Conservation (phyloP, 2,329 filamentous ascomycete genomes). For the Scytalidium lignicola region DNA sequence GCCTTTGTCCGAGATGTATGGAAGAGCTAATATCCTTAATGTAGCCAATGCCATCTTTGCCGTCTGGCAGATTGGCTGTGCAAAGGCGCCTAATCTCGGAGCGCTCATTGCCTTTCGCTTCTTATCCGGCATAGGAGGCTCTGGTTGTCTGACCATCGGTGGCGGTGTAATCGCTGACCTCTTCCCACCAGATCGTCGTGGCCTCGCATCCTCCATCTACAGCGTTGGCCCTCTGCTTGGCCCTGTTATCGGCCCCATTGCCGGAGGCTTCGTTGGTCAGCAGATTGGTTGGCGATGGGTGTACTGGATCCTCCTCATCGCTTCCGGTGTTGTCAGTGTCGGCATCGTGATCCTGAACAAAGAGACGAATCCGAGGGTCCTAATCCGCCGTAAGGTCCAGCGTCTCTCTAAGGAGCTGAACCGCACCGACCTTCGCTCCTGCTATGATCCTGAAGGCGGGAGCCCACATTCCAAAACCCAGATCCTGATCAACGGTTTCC, state of each 20-base stretch:
- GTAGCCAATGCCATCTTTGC: conserved; percentile 56
- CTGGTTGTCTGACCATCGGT: conserved; percentile 37
- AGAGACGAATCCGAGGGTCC: conserved; percentile 45
- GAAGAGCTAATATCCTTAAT: conserved; percentile 51
- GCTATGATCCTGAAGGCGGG: conserved; percentile 33
- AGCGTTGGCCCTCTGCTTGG: conserved; percentile 22
- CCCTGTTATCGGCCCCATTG: conserved; percentile 26
- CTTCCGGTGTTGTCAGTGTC: conserved; percentile 26
- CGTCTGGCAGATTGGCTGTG: conserved; percentile 60
- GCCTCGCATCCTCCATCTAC: conserved; percentile 25
- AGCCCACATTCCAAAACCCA: conserved; percentile 17
- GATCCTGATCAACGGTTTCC: conserved; percentile 36
- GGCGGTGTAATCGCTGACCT: conserved; percentile 40
- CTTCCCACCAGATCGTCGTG: conserved; percentile 26
- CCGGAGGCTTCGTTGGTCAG: conserved; percentile 32
- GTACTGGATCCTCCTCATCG: conserved; percentile 38
- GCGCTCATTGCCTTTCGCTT: conserved; percentile 43
- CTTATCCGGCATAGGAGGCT: conserved; percentile 40
- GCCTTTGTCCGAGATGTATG: conserved; percentile 60
- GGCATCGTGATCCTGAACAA: conserved; percentile 36
- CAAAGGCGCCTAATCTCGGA: conserved; percentile 46
- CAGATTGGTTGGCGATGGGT: conserved; percentile 44
- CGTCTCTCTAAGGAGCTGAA: conserved; percentile 35
- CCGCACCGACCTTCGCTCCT: conserved; percentile 37
- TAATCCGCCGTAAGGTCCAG: conserved; percentile 44